Base-by-base conservation (phyloP, 352 stramenopile genomes). In the Hyaloperonospora brassicae region DNA sequence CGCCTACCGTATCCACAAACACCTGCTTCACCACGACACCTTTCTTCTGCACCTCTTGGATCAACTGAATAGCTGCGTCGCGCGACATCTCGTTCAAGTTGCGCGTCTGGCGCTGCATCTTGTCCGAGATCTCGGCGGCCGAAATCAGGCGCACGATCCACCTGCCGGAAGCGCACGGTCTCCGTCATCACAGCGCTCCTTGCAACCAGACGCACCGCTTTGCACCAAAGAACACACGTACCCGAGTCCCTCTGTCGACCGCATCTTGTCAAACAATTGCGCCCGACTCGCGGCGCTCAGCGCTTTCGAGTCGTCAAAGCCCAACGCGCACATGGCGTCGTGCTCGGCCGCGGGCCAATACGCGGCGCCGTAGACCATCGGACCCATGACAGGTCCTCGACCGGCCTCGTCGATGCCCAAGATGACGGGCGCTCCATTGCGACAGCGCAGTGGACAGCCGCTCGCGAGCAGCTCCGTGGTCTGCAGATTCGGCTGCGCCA, bases 361-460 rank as follows among this genome's bases (percentile, higher is more conserved):
- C 27, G 92, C 90, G 5, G 82, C 79, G 27, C 81, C 90, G 64
- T 98, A 98, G 3, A 96, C 89, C 92, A 98, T 98, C 10, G 93
- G 91, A 12, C 95, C 95, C 53, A 98, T 84, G 4, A 98, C 92
- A 0, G 86, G 91, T 12, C 95, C 95, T 30, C 95, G 76, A 1
- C 95, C 95, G 2, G 95, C 95, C 52, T 98, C 95, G 43, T 98
- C 95, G 52, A 98, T 97, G 40, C 93, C 95, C 14, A 98, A 62
- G 67, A 95, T 95, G 43, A 96, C 87, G 0, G 84, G 72, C 25
- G 76, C 67, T 5, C 71, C 78, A 48, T 79, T 52, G n/a, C 85
- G 59, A 50, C 83, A 93, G 50, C 48, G 72, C 23, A 52, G 25
- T 1, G 84, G 86, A 34, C 80, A 76, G 21, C 79, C 71, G 58